Conservation (phyloP, 2,329 filamentous ascomycete genomes). For the Pseudocercospora fuligena region DNA sequence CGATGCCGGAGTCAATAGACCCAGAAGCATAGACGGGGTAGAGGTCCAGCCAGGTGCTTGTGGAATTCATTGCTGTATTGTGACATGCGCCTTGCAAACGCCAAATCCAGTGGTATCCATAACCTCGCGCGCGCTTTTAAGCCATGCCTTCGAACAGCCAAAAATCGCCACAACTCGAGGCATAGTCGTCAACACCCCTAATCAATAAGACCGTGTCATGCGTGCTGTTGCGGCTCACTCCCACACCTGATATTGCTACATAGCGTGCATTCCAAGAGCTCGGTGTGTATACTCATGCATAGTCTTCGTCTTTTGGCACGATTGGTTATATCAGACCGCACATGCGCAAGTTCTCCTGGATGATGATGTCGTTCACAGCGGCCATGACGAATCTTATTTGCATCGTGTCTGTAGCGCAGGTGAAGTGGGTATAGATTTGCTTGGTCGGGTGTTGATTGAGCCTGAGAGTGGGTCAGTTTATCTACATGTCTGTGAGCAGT, state of each 20-base stretch:
- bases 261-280: slow-evolving; percentile 4
- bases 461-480: slow-evolving; percentile 34
- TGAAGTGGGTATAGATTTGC: slow-evolving; percentile 99
- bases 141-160: background rate
- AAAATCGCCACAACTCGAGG: slow-evolving; percentile 2
- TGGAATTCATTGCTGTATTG: slow-evolving; percentile 4
- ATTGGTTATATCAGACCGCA: slow-evolving; percentile 84
- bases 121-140: slow-evolving; percentile 8
- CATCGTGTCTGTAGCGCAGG: slow-evolving; percentile 96
- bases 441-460: slow-evolving; percentile 99
- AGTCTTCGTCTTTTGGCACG: background rate
- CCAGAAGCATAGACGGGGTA: background rate
- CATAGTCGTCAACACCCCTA: background rate
- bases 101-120: slow-evolving; percentile 17
- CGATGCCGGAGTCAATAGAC: background rate
- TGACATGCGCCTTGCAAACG: slow-evolving; percentile 11
- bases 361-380: slow-evolving; percentile 99
- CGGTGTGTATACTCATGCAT: background rate
- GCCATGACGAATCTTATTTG: slow-evolving; percentile 99
- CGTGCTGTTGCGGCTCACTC: slow-evolving; percentile 21
- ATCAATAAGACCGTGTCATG: slow-evolving; percentile 13
- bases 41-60: slow-evolving; percentile 8
- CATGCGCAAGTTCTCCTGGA: slow-evolving; percentile 97
- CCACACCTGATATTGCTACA: slow-evolving; percentile 17
- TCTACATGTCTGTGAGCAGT: background rate